Evolutionary conservation across 495 filamentous ascomycete genomes (phyloP).

Genomic region (Tuber borchii): DNA sequence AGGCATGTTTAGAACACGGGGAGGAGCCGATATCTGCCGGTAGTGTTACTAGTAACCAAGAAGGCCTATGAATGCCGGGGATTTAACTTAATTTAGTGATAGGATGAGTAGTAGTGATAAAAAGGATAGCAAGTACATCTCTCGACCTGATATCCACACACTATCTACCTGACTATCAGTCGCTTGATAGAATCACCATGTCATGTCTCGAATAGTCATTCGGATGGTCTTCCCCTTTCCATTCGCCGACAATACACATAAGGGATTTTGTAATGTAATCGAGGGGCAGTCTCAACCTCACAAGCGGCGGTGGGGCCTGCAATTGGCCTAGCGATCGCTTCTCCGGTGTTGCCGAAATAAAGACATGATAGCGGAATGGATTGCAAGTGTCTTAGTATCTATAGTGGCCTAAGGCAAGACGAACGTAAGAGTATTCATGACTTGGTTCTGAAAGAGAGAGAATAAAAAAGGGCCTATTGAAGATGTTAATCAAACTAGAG

Average conservation of each 20-base stretch:
- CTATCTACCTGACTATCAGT: background rate
- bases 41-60: background rate
- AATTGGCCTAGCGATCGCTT: no score
- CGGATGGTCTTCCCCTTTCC: background rate
- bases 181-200: background rate
- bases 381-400: no score
- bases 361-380: no score
- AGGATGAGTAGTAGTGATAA: background rate
- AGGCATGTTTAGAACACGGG: background rate
- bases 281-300: background rate
- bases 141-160: background rate
- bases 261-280: background rate
- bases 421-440: no score
- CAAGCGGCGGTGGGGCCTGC: no score
- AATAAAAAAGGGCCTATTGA: no score
- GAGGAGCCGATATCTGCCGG: background rate
- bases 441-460: no score
- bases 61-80: background rate
- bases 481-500: no score
- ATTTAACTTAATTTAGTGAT: background rate
- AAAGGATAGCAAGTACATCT: background rate
- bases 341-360: no score
- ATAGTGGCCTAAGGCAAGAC: no score
- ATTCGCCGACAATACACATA: background rate
- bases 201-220: background rate